These are phyloP conservation scores for Bombardia bombarda DNA, from an alignment of 495 filamentous ascomycete species.

Conservation along the genomic window DNA sequence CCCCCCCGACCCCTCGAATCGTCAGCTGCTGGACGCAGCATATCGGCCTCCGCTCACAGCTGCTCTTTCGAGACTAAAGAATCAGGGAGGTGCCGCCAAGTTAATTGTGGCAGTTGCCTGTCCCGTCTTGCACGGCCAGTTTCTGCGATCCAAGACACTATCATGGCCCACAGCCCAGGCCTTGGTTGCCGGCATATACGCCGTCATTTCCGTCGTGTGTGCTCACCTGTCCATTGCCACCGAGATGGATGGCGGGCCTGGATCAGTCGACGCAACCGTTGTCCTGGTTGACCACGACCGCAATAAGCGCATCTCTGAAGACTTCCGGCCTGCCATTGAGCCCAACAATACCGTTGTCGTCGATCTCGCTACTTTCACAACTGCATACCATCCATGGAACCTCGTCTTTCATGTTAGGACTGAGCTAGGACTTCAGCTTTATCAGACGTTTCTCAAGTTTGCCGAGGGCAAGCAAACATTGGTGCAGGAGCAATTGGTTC, in stretches of 20 bases:
- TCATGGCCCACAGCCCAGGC: constrained; percentile 56
- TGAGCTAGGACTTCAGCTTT: constrained; percentile 43
- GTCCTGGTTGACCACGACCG: constrained; percentile 58
- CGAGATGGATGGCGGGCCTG: constrained; percentile 50
- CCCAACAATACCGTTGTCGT: constrained; percentile 49
- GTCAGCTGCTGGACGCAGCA: constrained; percentile 42
- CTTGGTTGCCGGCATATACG: constrained; percentile 70
- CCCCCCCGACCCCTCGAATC: constrained; percentile 39
- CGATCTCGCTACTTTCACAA: constrained; percentile 56
- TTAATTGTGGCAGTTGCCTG: constrained; percentile 49
- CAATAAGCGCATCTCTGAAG: constrained; percentile 19
- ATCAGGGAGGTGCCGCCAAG: constrained; percentile 25
- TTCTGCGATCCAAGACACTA: constrained; percentile 39
- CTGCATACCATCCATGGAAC: constrained; percentile 58
- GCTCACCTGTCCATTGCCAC: constrained; percentile 51
- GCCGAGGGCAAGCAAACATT: constrained; percentile 37
- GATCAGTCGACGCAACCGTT: constrained; percentile 70
- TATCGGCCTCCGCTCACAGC: constrained; percentile 47
- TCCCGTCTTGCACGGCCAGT: constrained; percentile 40
- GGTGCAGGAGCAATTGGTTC: constrained; percentile 33
- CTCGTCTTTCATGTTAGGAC: constrained; percentile 58
- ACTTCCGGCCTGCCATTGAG: constrained; percentile 23
- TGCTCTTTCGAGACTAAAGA: constrained; percentile 35
- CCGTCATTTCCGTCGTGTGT: constrained; percentile 60
- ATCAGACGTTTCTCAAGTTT: constrained; percentile 33